These are phyloP conservation scores for Cryptosporidium sp. DNA, from an alignment of 169 alveolate genomes.

Conservation along the genomic window DNA sequence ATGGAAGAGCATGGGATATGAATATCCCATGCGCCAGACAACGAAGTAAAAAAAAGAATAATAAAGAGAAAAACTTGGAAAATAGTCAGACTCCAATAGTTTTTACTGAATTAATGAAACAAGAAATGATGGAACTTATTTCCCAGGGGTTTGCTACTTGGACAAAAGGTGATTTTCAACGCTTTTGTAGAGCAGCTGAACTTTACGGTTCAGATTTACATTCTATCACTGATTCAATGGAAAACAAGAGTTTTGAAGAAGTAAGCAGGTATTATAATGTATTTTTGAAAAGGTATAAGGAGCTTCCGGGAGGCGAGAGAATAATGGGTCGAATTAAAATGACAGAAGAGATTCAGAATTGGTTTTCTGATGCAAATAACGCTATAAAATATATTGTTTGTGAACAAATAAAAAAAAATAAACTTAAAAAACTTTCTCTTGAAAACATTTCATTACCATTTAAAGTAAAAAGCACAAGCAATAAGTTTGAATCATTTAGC, in stretches of 20 bases:
- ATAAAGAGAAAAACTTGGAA: slow-evolving; percentile 44
- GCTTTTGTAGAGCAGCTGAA: slow-evolving; percentile 85
- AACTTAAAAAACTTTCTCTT: slow-evolving; percentile 1
- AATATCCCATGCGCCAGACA: slow-evolving; percentile 83
- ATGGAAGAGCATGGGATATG: slow-evolving; percentile 75
- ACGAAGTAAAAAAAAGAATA: slow-evolving; percentile 81
- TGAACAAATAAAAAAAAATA: slow-evolving; percentile 40
- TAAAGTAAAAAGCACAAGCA: slow-evolving; percentile 25
- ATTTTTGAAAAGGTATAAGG: slow-evolving; percentile 56
- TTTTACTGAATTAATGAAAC: slow-evolving; percentile 44
- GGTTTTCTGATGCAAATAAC: slow-evolving; percentile 55
- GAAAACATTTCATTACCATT: slow-evolving; percentile 32
- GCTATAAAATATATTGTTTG: slow-evolving; percentile 37
- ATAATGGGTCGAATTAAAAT: slow-evolving; percentile 42
- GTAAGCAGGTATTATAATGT: slow-evolving; percentile 45
- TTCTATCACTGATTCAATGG: slow-evolving; percentile 34
- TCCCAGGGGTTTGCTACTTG: slow-evolving; percentile 86
- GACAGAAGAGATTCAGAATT: slow-evolving; percentile 49
- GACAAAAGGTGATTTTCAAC: slow-evolving; percentile 86
- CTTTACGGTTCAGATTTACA: slow-evolving; percentile 81
- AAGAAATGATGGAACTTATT: slow-evolving; percentile 76
- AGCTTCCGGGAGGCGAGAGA: slow-evolving; percentile 45
- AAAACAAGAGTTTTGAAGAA: slow-evolving; percentile 50
- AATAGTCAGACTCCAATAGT: slow-evolving; percentile 43
- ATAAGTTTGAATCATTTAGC: slow-evolving; percentile 48